Conservation (phyloP, 192 early-diverging fungal genomes). For the Coemansia sp. region DNA sequence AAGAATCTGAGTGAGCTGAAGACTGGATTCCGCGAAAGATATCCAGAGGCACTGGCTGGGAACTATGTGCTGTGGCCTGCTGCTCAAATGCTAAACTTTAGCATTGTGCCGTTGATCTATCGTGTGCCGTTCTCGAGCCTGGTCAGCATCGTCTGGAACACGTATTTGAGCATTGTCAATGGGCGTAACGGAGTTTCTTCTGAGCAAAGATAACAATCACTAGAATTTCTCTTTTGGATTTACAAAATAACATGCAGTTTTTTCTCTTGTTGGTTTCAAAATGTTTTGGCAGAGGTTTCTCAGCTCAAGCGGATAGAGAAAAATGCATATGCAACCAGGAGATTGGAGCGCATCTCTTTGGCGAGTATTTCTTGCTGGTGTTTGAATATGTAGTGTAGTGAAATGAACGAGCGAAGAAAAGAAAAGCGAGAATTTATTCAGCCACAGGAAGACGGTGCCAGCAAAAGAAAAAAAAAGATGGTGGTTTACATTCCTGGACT, state of each 20-base stretch:
- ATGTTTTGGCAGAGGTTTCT: no score
- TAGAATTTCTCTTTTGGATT: not conserved
- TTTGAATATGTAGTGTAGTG: not conserved
- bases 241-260: no score
- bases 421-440: not conserved
- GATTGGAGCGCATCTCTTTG: no score
- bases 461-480: not conserved
- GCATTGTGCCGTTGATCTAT: conserved; percentile 63
- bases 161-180: conserved; percentile 67
- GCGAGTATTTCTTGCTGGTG: no score
- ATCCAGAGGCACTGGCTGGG: conserved; percentile 18
- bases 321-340: no score
- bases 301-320: no score
- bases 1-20: conserved; percentile 50
- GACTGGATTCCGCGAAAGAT: conserved; percentile 52
- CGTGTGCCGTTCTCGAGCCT: conserved; percentile 67
- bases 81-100: conserved; percentile 70
- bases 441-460: not conserved
- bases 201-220: no score
- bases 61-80: conserved; percentile 63
- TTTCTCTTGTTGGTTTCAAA: no score
- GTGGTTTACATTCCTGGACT: no score
- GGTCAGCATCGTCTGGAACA: conserved; percentile 69
- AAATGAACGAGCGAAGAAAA: not conserved
- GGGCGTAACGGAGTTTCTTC: conserved; percentile 14